Evolutionary conservation across 345 rosid genomes (phyloP).

Genomic region (Brassica napus): Da-Ae NC_063451.1:29664501-29665000

Average conservation of each 20-base stretch:
- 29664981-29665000: neutral
- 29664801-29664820: conserved; percentile 1
- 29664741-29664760: neutral
- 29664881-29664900: neutral
- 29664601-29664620: neutral
- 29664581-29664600: conserved; percentile 5
- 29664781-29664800: neutral
- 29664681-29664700: neutral
- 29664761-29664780: neutral
- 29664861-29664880: conserved; percentile 4
- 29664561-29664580: neutral
- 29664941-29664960: neutral
- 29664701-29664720: neutral
- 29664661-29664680: conserved; percentile 2
- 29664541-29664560: neutral
- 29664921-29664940: neutral
- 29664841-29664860: neutral
- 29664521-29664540: neutral
- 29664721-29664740: neutral
- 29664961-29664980: conserved; percentile 6
- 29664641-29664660: conserved; percentile 1
- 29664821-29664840: conserved; percentile 8
- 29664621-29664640: conserved; percentile 1
- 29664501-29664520: neutral
- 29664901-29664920: neutral